Evolutionary conservation across 1,139 yeast species (phyloP).

Genomic region (Blastobotrys buckinghamii): DNA sequence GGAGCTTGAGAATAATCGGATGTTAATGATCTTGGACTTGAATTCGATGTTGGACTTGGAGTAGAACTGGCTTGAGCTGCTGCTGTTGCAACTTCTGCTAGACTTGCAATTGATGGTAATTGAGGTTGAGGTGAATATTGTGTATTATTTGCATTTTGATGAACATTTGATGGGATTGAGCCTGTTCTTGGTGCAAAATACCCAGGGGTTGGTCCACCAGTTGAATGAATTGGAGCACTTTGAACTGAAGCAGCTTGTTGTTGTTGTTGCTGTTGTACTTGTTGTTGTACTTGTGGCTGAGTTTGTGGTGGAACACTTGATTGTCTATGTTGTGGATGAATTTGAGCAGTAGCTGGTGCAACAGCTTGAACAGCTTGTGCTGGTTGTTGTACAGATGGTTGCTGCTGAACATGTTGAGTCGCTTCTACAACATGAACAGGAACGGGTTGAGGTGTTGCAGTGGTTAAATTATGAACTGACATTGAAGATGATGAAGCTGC

Average conservation of each 20-base stretch:
- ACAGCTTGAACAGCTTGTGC: conserved; percentile 6
- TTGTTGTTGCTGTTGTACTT: conserved; percentile 4
- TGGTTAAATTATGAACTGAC: background rate
- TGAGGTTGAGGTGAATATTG: conserved; percentile 6
- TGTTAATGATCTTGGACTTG: conserved; percentile 3
- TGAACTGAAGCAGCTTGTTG: background rate
- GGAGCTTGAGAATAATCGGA: conserved; percentile 15
- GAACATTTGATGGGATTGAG: conserved; percentile 3
- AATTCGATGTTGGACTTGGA: conserved; percentile 12
- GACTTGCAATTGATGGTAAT: conserved; percentile 11
- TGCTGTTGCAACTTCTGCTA: conserved; percentile 12
- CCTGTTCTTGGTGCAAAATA: conserved; percentile 23
- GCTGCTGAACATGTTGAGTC: background rate
- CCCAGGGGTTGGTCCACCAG: conserved; percentile 24
- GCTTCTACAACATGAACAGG: background rate
- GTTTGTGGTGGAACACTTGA: background rate
- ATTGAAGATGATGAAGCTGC: too few relatives aligned
- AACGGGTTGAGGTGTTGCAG: background rate
- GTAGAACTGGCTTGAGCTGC: conserved; percentile 11
- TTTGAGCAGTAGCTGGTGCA: conserved; percentile 1
- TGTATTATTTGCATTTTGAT: background rate
- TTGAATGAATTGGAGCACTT: background rate
- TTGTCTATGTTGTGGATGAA: conserved; percentile 4
- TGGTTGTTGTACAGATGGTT: conserved; percentile 7
- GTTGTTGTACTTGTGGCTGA: background rate